Percentiles rank a stretch among this genome's conserved stretches.
phyloP scores from a whole-genome alignment of 2,329 filamentous ascomycete species.

The Alternaria incomplexa region DNA sequence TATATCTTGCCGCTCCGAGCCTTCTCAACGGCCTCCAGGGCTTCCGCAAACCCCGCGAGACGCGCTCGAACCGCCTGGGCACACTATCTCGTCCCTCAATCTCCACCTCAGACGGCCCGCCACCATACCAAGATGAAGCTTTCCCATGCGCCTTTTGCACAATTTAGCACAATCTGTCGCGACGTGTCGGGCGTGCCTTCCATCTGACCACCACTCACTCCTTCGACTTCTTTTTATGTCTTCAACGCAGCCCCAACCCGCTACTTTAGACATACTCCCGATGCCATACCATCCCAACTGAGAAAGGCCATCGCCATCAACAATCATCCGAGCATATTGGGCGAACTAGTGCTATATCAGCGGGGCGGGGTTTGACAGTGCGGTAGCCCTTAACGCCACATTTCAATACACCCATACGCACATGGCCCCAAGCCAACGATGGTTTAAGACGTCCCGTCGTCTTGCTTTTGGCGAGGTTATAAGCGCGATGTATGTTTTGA shows the following conservation, averaged over 20 bases:
- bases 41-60: not conserved
- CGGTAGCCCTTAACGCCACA: not conserved
- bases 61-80: not conserved
- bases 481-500: not conserved
- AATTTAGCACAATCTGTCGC: not conserved
- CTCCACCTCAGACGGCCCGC: not conserved
- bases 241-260: not conserved
- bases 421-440: not conserved
- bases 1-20: not conserved
- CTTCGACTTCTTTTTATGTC: not conserved
- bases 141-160: not conserved
- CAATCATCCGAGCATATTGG: not conserved
- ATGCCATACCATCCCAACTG: not conserved
- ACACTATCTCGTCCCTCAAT: not conserved
- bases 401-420: not conserved
- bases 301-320: not conserved
- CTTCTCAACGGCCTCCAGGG: not conserved
- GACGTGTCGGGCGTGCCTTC: not conserved
- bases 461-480: not conserved
- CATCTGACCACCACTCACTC: not conserved
- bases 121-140: not conserved
- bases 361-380: not conserved
- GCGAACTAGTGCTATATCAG: not conserved
- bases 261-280: not conserved
- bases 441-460: not conserved